Evolutionary conservation across 2,329 filamentous ascomycete species (phyloP).

Genomic region (Clathrospora elynae): DNA sequence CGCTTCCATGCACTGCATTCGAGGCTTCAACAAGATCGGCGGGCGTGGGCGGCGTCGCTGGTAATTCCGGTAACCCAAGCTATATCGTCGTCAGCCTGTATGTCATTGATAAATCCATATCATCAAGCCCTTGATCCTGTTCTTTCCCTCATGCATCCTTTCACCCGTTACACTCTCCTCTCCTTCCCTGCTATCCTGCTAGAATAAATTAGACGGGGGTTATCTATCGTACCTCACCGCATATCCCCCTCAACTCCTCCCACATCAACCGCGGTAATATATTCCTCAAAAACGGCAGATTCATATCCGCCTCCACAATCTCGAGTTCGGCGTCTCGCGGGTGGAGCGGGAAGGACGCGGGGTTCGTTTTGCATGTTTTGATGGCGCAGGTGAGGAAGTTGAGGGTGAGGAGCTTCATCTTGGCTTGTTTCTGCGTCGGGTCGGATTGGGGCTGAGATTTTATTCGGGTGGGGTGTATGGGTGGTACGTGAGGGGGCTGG

Average conservation of each 20-base stretch:
- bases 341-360: slow-evolving; percentile 85
- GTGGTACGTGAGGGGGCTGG: not conserved
- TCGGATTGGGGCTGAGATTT: slow-evolving; percentile 46
- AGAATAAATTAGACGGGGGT: no score
- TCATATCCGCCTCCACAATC: slow-evolving; percentile 79
- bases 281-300: slow-evolving; percentile 79
- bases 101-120: no score
- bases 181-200: no score
- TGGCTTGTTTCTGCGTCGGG: not conserved
- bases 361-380: slow-evolving; percentile 86
- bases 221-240: slow-evolving; percentile 78
- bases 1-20: slow-evolving; percentile 43
- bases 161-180: no score
- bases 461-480: slow-evolving; percentile 4
- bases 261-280: slow-evolving; percentile 88
- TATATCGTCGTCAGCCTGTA: slow-evolving; percentile 44
- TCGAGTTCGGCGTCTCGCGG: slow-evolving; percentile 91
- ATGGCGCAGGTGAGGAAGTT: slow-evolving; percentile 97
- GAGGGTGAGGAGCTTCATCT: slow-evolving; percentile 92
- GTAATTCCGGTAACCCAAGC: slow-evolving; percentile 79
- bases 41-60: slow-evolving; percentile 47
- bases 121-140: no score
- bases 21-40: slow-evolving; percentile 40
- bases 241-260: slow-evolving; percentile 75
- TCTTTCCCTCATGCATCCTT: no score